A percentile compares a stretch with the other conserved stretches of the same genome.
phyloP scores from a whole-genome alignment of 306 rosid species.

The Corylus avellana region DNA sequence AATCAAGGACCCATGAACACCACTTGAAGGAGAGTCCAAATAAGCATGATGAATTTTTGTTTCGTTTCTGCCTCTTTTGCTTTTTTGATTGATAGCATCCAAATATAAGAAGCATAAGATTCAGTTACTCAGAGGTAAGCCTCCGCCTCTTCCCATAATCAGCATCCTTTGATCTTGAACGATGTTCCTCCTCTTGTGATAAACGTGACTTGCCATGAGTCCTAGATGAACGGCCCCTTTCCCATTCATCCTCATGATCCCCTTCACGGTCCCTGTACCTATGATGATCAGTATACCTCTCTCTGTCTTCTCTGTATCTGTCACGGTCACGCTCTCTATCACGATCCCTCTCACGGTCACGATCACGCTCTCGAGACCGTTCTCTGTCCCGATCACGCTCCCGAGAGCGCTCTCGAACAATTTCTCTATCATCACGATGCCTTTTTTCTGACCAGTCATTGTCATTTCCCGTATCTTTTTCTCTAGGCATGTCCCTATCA shows the following conservation, averaged over 20 bases:
- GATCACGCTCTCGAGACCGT: constrained; percentile 62
- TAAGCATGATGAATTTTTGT: constrained; percentile 40
- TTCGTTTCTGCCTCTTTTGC: constrained; percentile 30
- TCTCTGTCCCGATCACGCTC: constrained; percentile 57
- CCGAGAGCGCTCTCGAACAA: constrained; percentile 61
- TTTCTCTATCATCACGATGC: constrained; percentile 75
- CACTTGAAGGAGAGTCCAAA: constrained; percentile 41
- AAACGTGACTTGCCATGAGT: constrained; percentile 74
- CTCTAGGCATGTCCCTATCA: constrained; percentile 81
- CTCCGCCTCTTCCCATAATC: constrained; percentile 96
- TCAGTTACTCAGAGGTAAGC: constrained; percentile 71
- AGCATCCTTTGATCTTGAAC: constrained; percentile 86
- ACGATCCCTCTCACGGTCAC: constrained; percentile 62
- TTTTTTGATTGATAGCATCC: constrained; percentile 28
- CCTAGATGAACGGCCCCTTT: constrained; percentile 81
- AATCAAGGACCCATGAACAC: constrained; percentile 44
- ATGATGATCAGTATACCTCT: constrained; percentile 81
- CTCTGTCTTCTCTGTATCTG: constrained; percentile 82
- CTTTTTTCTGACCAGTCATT: constrained; percentile 78
- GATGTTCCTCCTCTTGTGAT: constrained; percentile 76
- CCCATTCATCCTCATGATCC: constrained; percentile 87
- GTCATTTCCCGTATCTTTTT: constrained; percentile 68
- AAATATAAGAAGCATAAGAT: constrained; percentile 28
- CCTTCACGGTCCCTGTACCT: constrained; percentile 79
- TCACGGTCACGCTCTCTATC: constrained; percentile 74